These are phyloP conservation scores for Rubia yunnanensis DNA, from an alignment of 257 asterid genomes.

Conservation along the genomic window DNA sequence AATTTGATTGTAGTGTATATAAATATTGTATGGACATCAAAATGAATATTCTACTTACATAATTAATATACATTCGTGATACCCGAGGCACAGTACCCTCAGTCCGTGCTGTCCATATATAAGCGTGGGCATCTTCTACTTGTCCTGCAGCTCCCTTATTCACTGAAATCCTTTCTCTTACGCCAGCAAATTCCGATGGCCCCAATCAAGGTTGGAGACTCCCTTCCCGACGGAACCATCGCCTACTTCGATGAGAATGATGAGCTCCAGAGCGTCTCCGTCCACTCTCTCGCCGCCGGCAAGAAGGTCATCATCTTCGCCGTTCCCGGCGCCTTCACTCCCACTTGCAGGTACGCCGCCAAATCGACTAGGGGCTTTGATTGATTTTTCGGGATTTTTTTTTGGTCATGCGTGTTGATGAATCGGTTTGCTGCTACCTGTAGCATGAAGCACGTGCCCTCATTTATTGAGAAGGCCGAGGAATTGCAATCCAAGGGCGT, in stretches of 20 bases:
- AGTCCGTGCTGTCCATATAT: not conserved
- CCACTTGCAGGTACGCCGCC: constrained; percentile 97
- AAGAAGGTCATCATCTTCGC: constrained; percentile 69
- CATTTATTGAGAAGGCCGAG: constrained; percentile 77
- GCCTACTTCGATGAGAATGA: constrained; percentile 66
- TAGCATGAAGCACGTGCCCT: constrained; percentile 88
- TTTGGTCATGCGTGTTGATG: constrained; percentile 24
- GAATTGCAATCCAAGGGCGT: constrained; percentile 77
- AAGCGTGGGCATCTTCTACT: not conserved
- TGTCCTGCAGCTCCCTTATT: not conserved
- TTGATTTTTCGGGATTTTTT: too few species aligned
- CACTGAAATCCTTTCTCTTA: not conserved
- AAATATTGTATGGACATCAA: too few species aligned
- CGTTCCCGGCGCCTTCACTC: constrained; percentile 94
- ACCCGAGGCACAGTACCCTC: too few species aligned
- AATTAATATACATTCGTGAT: too few species aligned
- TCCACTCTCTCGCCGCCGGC: constrained; percentile 68
- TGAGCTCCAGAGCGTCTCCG: constrained; percentile 47
- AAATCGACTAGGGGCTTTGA: too few species aligned
- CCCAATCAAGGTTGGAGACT: constrained; percentile 54
- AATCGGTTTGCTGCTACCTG: not conserved
- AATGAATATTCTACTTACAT: too few species aligned
- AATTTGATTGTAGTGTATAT: too few species aligned
- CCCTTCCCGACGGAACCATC: too few species aligned
- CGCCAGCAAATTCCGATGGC: constrained; percentile 34